These are phyloP conservation scores for Lithospermum erythrorhizon DNA, from an alignment of 257 asterid species.

Conservation along the genomic window DNA sequence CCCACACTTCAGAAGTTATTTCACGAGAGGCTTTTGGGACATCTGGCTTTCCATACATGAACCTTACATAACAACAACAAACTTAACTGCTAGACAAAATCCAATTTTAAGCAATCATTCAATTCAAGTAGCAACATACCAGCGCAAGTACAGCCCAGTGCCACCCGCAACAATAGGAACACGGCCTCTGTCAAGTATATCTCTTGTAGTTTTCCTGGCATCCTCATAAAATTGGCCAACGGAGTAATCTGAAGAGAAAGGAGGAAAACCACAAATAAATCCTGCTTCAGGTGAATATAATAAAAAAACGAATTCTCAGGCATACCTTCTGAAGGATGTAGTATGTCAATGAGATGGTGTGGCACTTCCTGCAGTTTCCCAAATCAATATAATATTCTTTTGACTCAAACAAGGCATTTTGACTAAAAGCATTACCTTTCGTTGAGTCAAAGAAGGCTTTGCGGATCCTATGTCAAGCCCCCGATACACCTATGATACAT, in stretches of 20 bases:
- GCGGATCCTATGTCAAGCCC: constrained; percentile 96
- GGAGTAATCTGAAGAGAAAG: constrained; percentile 53
- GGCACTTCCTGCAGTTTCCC: constrained; percentile 60
- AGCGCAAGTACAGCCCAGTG: constrained; percentile 88
- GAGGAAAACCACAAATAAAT: not conserved
- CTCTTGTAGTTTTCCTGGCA: constrained; percentile 69
- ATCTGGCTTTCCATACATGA: constrained; percentile 89
- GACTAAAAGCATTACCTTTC: constrained; percentile 38
- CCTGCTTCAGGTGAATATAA: not conserved
- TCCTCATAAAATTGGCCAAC: constrained; percentile 79
- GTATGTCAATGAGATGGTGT: constrained; percentile 86
- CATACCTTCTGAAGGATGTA: constrained; percentile 96
- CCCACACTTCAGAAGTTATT: constrained; percentile 49
- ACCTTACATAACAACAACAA: constrained; percentile 41
- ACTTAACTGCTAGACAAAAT: not conserved
- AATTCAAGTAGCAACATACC: constrained; percentile 36
- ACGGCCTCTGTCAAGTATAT: constrained; percentile 52
- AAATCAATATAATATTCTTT: no score
- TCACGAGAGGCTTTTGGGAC: constrained; percentile 79
- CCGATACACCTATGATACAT: constrained; percentile 54
- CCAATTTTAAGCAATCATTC: not conserved
- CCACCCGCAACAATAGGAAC: constrained; percentile 93
- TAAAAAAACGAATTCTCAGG: constrained; percentile 5
- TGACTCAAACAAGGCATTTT: no score
- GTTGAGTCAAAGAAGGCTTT: constrained; percentile 59